These are phyloP conservation scores for Cyathus striatus DNA, from an alignment of 768 basidiomycete species.

Conservation along the genomic window DNA sequence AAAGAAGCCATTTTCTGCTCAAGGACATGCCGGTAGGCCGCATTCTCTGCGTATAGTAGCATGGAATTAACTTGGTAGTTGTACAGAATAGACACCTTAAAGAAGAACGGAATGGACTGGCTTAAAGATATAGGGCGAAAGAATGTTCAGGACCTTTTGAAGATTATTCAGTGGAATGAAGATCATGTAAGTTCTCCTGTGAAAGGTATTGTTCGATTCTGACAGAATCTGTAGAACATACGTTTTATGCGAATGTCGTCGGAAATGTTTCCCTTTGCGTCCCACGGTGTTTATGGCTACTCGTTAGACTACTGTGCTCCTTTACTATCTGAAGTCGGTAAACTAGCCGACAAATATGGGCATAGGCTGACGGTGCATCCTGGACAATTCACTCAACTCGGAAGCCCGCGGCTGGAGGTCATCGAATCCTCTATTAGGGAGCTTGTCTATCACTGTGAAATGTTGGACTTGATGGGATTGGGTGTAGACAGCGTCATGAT, in stretches of 20 bases:
- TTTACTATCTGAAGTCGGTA: constrained; percentile 52
- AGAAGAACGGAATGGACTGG: constrained; percentile 76
- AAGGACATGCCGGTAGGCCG: constrained; percentile 51
- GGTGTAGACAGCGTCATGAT: constrained; percentile 87
- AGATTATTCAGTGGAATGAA: constrained; percentile 89
- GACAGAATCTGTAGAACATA: constrained; percentile 42
- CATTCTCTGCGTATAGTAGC: not conserved
- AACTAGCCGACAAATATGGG: constrained; percentile 61
- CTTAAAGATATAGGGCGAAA: constrained; percentile 76
- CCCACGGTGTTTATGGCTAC: constrained; percentile 78
- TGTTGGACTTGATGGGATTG: constrained; percentile 81
- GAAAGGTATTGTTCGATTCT: not conserved
- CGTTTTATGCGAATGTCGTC: constrained; percentile 87
- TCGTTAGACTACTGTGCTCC: constrained; percentile 67
- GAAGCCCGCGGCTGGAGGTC: constrained; percentile 72
- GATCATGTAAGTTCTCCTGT: constrained; percentile 46
- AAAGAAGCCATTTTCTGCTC: constrained; percentile 70
- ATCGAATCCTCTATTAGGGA: constrained; percentile 75
- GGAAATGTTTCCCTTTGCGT: constrained; percentile 91
- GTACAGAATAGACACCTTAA: constrained; percentile 65
- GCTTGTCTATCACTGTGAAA: constrained; percentile 81
- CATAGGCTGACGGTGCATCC: constrained; percentile 87
- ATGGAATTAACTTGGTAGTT: not conserved
- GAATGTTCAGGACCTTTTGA: constrained; percentile 68
- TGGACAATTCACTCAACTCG: constrained; percentile 82